Base-by-base conservation (phyloP, 192 early-diverging fungal genomes). In the Rhizophagus sp. region DNA sequence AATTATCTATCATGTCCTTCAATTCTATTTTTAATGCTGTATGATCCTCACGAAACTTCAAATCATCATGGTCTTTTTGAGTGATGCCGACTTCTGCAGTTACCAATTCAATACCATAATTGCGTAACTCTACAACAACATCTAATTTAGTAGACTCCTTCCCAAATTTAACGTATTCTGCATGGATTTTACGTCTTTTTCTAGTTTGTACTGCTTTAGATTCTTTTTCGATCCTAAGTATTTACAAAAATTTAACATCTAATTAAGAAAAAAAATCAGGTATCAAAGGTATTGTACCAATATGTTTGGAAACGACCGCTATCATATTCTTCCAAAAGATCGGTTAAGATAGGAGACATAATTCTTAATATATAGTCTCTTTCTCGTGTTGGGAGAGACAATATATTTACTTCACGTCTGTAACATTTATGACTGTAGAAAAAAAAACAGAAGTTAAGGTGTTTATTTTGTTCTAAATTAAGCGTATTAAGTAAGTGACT, bases 11-110 rank as follows among this genome's bases (percentile, higher is more conserved):
- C 62, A 76, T 64, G 22, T 64, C 61, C 22, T 76, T 76, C 11
- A 76, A 11, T 63, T 76, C 74, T 36, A 76, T 76, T 76, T 76
- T 76, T 22, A 76, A n/a, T 17, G 74, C 74, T 36, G 74, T 76
- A 39, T 76, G 74, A 63, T 76, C 74, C 19, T 30, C 27, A 49
- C n/a, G 27, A 22, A 69, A 15, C 67, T 69, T 69, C 67, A 69
- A 4, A 34, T 73, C 47, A 52, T 73, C 72, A 19, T 25, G 0
- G 22, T 47, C 5, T 52, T 13, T 49, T 73, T 73, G 8, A 13
- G 72, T 73, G 27, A 17, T 73, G 33, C 72, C 72, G 3, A 57
- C 72, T 52, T 73, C 25, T 50, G 19, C 15, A 30, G 27, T 30
- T 30, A 30, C 0, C 27, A 30, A 1, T 30, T 30, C 1, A n/a